phyloP scores from a whole-genome alignment of 352 stramenopile genomes.

The Globisporangium okanoganense region DNA sequence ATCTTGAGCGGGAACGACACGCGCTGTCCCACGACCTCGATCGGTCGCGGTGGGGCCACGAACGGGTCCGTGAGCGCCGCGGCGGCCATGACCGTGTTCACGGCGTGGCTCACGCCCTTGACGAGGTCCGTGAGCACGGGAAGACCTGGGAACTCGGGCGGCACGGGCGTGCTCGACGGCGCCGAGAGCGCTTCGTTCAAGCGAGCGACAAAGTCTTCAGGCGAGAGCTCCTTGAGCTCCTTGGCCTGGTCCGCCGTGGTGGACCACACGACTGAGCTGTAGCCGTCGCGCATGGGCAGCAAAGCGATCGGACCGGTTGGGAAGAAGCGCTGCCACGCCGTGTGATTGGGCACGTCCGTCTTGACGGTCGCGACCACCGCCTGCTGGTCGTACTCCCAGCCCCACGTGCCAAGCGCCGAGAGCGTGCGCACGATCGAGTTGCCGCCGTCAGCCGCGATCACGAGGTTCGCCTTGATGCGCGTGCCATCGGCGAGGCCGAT shows the following conservation, averaged over 20 bases:
- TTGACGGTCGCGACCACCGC: conserved; percentile 90
- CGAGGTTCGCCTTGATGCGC: conserved; percentile 66
- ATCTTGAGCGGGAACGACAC: conserved; percentile 89
- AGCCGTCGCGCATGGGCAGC: conserved; percentile 87
- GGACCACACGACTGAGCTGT: conserved; percentile 91
- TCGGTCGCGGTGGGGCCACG: conserved; percentile 61
- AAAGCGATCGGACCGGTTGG: conserved; percentile 85
- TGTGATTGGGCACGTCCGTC: conserved; percentile 72
- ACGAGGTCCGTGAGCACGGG: conserved; percentile 74
- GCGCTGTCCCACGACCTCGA: conserved; percentile 64
- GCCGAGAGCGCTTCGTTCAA: conserved; percentile 77
- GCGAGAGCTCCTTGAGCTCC: conserved; percentile 66
- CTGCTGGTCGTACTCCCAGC: conserved; percentile 92
- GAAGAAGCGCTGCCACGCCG: conserved; percentile 91
- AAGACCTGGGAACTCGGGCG: conserved; percentile 72
- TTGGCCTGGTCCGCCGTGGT: conserved; percentile 76
- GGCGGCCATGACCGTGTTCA: conserved; percentile 73
- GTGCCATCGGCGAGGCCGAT: conserved; percentile 69
- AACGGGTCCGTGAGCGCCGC: conserved; percentile 75
- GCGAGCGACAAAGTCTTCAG: conserved; percentile 72
- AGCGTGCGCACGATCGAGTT: conserved; percentile 87
- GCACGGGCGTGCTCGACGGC: conserved; percentile 38
- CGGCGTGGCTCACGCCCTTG: conserved; percentile 68
- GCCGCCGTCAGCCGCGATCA: conserved; percentile 87
- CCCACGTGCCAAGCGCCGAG: conserved; percentile 84